Base-by-base conservation (phyloP, 83 land plant genomes). In the Thuja plicata region DNA sequence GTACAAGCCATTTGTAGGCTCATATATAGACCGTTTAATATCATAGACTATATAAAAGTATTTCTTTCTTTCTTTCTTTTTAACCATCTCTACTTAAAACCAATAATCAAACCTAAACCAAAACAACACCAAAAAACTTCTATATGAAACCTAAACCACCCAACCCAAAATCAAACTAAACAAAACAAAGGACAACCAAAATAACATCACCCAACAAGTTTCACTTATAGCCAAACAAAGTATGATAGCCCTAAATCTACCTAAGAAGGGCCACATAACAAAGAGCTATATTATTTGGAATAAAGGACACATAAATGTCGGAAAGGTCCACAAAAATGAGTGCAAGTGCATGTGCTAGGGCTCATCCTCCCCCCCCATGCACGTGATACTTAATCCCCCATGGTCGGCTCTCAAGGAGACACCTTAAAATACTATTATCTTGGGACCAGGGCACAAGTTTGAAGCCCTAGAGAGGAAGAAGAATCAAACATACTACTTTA, bases 401-500 rank as follows among this genome's bases (percentile, higher is more conserved):
- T 74, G 78, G 78, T 74, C 78, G 37, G 38, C 17, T 13, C 78
- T 34, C 3, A 32, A 8, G 78, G 78, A 74, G 78, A 74, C 78
- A 74, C 78, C 78, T 34, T 34, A 34, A 34, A 74, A 74, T 30
- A 74, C 13, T 74, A 32, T 73, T 73, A 73, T 73, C 38, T 74
- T 12, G 38, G 78, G 35, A 74, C 78, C 38, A 74, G 38, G 38
- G 78, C 78, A 74, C 38, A 74, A 66, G 30, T 27, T 66, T 24
- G 73, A 66, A 66, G 73, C n/a, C n/a, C n/a, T 66, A 66, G 73
- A 66, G n/a, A 54, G 30, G 73, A 66, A 66, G 73, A 66, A 76
- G 38, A 76, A 76, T 76, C 79, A 35, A 66, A 76, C 79, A 35
- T 34, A 66, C n/a, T 76, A 76, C 79, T 76, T 76, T 76, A 76